These are phyloP conservation scores for Oenanthe sinensis DNA, from an alignment of 129 eudicot genomes.

Conservation along the genomic window DNA sequence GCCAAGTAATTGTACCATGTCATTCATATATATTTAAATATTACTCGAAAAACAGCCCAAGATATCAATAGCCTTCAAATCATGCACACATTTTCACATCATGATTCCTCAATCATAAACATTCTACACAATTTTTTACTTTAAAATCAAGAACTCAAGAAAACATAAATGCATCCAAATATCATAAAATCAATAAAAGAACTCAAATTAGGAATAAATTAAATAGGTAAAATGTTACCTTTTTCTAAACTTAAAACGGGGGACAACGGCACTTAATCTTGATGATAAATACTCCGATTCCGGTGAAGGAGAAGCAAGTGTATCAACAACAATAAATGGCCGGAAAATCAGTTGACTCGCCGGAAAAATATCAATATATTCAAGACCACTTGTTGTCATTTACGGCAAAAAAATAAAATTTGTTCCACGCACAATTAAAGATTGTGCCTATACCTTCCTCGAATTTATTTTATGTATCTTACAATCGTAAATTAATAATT, in stretches of 20 bases:
- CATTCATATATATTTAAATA: too few relatives aligned
- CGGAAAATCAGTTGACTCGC: conserved; percentile 31
- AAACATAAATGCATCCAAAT: not conserved
- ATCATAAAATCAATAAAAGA: not conserved
- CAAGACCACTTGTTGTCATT: conserved; percentile 58
- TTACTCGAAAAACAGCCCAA: too few relatives aligned
- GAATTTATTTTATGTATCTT: not conserved
- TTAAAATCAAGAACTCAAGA: too few relatives aligned
- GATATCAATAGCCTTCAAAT: too few relatives aligned
- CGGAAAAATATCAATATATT: conserved; percentile 21
- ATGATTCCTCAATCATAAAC: too few relatives aligned
- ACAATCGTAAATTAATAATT: not conserved
- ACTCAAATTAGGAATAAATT: too few relatives aligned
- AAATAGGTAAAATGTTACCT: conserved; percentile 27
- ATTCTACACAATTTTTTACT: too few relatives aligned
- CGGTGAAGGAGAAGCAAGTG: conserved; percentile 49
- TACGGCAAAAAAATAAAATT: conserved; percentile 25
- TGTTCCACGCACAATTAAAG: not conserved
- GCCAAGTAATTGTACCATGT: too few relatives aligned
- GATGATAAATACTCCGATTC: conserved; percentile 22
- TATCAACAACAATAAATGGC: conserved; percentile 18
- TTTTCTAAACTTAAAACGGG: conserved; percentile 30
- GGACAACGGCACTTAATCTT: conserved; percentile 10
- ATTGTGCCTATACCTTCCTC: not conserved
- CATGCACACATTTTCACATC: too few relatives aligned